Base-by-base conservation (phyloP, 805 yeast species). In the Lachancea lanzarotensis region DNA sequence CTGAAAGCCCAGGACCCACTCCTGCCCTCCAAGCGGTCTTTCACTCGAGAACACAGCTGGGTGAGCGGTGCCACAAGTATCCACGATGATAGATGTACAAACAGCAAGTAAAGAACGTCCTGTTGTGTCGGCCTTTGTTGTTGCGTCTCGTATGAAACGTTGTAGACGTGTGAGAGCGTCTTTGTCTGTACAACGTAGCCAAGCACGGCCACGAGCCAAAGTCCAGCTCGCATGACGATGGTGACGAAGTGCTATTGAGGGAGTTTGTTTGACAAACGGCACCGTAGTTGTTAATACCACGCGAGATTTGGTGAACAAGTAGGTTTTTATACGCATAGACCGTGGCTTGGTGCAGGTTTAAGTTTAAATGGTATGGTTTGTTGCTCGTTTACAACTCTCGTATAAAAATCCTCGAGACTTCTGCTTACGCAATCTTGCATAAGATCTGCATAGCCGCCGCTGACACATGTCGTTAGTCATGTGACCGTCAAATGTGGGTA, bases 141-240 rank as follows among this genome's bases (percentile, higher is more conserved):
- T 29, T 29, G 13, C 15, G 13, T 13, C 15, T 11, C 15, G 11
- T 29, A 11, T 11, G 47, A 31, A 6, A 27, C 43, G 1, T 52
- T 42, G 30, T 53, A 55, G 9, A 62, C 48, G 18, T 50, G 43
- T 8, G 61, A 55, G 40, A 62, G 45, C 22, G 55, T 50, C 39
- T 51, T 56, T 2, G 63, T 62, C 43, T 62, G 65, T 3, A 60
- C 43, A 15, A 59, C 59, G 38, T 62, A 62, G 27, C 59, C 52
- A 27, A 52, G 43, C 10, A 60, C 55, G 2, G 55, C 55, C 10
- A 50, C 44, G 15, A 59, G 41, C 66, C 66, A 62, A 6, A 44
- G 30, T 10, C 29, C 35, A 8, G 32, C 17, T 32, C 43, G 22
- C 47, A 38, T 44, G 7, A 27, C 16, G 8, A 30, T 15, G 10